These are phyloP conservation scores for Rubia balearica DNA, from an alignment of 305 asterid species.

Conservation along the genomic window DNA sequence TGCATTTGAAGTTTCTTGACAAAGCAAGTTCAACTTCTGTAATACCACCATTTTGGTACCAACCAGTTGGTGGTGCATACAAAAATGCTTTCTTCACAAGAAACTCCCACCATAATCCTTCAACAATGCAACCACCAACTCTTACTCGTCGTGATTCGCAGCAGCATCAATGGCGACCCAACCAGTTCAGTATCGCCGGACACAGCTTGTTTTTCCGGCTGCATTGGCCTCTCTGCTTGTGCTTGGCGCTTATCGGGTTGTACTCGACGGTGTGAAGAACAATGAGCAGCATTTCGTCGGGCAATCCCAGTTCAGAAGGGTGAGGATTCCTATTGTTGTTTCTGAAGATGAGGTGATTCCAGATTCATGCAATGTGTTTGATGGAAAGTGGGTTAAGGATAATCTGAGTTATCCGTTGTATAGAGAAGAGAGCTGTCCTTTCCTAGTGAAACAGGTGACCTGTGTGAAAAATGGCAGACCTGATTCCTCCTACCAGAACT, in stretches of 20 bases:
- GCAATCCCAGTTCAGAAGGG: conserved; percentile 21
- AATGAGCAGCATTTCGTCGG: conserved; percentile 24
- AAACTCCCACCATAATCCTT: conserved; percentile 15
- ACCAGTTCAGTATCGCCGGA: conserved; percentile 29
- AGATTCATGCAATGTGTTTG: conserved; percentile 68
- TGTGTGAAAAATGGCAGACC: conserved; percentile 65
- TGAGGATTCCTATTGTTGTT: conserved; percentile 38
- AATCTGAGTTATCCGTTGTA: conserved; percentile 58
- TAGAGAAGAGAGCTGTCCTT: conserved; percentile 56
- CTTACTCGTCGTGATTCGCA: conserved; percentile 9
- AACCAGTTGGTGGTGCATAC: conserved; percentile 34
- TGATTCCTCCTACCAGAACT: conserved; percentile 72
- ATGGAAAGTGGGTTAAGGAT: conserved; percentile 76
- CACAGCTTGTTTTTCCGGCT: conserved; percentile 44
- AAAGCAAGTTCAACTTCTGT: conserved; percentile 5
- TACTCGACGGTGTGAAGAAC: conserved; percentile 44
- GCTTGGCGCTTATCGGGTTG: conserved; percentile 47
- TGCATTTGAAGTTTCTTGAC: background rate
- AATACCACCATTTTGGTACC: conserved; percentile 28
- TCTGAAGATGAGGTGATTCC: conserved; percentile 46
- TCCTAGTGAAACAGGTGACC: conserved; percentile 61
- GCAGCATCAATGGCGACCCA: conserved; percentile 31
- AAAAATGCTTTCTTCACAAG: conserved; percentile 42
- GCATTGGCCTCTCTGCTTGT: conserved; percentile 48
- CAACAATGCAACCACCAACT: conserved; percentile 14